Conservation (phyloP, 768 basidiomycete genomes). For the Collybiopsis luxurians region DNA sequence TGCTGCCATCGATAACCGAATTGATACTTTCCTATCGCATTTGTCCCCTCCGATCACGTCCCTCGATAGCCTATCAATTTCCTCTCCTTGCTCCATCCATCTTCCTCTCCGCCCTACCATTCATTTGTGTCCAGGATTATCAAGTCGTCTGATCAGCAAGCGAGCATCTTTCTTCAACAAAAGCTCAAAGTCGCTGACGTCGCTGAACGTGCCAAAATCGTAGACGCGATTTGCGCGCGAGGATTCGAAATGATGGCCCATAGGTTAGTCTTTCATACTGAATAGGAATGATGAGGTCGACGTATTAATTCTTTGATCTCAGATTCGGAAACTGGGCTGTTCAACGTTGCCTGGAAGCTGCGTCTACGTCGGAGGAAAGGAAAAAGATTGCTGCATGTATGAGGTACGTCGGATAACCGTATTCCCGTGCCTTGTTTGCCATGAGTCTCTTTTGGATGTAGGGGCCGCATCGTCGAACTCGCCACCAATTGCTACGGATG, state of each 20-base stretch:
- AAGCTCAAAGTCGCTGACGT: conserved; percentile 84
- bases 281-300: neutral
- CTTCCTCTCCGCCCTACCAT: conserved; percentile 80
- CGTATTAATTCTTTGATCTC: conserved; percentile 1
- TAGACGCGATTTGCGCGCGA: conserved; percentile 80
- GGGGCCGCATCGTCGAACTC: conserved; percentile 81
- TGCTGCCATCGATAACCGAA: conserved; percentile 3
- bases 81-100: conserved; percentile 79
- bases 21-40: conserved; percentile 12
- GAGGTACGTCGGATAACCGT: conserved; percentile 46
- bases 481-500: conserved; percentile 90
- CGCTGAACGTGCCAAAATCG: conserved; percentile 77
- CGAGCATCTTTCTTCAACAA: conserved; percentile 87
- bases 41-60: conserved; percentile 13
- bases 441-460: conserved; percentile 21
- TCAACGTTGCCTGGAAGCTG: conserved; percentile 82
- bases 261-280: conserved; percentile 38
- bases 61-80: conserved; percentile 79
- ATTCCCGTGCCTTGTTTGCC: conserved; percentile 7
- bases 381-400: conserved; percentile 84
- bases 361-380: conserved; percentile 69
- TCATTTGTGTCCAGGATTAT: conserved; percentile 83
- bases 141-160: conserved; percentile 88
- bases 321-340: conserved; percentile 95
- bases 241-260: conserved; percentile 95